Evolutionary conservation across 345 rosid species (phyloP), one percentile per base, ranked within the genome.

Genomic region (Raphanus sativus): DNA sequence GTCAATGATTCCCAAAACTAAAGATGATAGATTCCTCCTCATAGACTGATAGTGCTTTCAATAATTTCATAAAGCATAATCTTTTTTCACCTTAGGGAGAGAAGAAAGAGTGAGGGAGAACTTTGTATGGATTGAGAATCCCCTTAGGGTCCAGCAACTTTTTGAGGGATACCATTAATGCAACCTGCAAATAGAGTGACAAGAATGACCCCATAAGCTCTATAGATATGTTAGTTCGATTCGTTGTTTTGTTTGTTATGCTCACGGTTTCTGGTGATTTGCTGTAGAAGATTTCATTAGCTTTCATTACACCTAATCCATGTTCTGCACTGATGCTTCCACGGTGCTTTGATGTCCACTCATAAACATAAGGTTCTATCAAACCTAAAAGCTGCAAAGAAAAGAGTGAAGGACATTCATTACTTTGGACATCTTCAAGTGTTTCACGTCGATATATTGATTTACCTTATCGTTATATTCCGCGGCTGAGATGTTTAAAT

Each of bases 221-320:
- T 30, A 30, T 32, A 68, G 3, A 21, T 21, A 56, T 54, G 32
- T 21, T 38, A 66, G 45, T 70, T 54, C 2, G 9, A 63, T 59
- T 3, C 62, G 67, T 65, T 30, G 55, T 60, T 25, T 28, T 60
- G 42, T 36, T 38, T 52, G 34, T 52, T 52, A 70, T 6, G 82
- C 97, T 81, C 75, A 94, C 98, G 4, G 87, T n/a, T 77, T 84
- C 83, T 36, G 83, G 90, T 26, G 98, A 75, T 78, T 95, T 95
- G 88, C 91, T 95, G 79, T 92, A 95, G 50, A 81, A 82, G 67
- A 92, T 88, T 81, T 89, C 77, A 70, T 88, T 87, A 75, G 99
- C 96, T 84, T 92, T 92, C 99, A 95, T 91, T 79, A 88, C 83
- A 84, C 99, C 98, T 67, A 92, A 77, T 61, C 99, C 99, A 66